Conservation (phyloP, 2,329 filamentous ascomycete genomes). For the Fusarium nygamai region DNA sequence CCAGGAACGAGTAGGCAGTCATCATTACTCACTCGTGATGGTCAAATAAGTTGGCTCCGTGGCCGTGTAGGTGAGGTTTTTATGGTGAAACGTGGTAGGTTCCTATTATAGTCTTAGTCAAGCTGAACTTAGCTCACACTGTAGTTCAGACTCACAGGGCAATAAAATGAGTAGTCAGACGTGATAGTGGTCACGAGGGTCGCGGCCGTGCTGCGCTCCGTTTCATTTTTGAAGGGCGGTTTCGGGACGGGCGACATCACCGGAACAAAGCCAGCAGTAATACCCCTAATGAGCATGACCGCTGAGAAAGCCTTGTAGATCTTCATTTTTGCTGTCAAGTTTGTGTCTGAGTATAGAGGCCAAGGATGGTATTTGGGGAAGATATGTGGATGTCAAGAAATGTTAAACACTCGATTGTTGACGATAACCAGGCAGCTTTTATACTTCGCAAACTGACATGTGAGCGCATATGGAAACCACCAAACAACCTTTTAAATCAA, state of each 20-base stretch:
- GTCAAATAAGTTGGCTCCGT: conserved; percentile 55
- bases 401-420: background rate
- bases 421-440: background rate
- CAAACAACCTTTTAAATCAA: background rate
- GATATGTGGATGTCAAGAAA: background rate
- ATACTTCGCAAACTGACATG: background rate
- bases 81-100: conserved; percentile 50
- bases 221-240: background rate
- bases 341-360: background rate
- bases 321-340: conserved; percentile 10
- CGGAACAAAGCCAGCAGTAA: background rate
- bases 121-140: no score
- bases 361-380: background rate
- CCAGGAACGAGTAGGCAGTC: background rate
- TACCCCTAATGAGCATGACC: conserved; percentile 12
- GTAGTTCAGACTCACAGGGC: conserved; percentile 50
- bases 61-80: conserved; percentile 56
- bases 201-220: conserved; percentile 31
- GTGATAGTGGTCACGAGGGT: conserved; percentile 48
- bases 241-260: background rate
- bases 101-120: conserved; percentile 24
- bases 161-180: conserved; percentile 54
- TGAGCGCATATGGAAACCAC: background rate
- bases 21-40: conserved; percentile 53
- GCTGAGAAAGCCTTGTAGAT: background rate